These are phyloP conservation scores for Hymenoscyphus albidus DNA, from an alignment of 2,329 filamentous ascomycete genomes.

Conservation along the genomic window DNA sequence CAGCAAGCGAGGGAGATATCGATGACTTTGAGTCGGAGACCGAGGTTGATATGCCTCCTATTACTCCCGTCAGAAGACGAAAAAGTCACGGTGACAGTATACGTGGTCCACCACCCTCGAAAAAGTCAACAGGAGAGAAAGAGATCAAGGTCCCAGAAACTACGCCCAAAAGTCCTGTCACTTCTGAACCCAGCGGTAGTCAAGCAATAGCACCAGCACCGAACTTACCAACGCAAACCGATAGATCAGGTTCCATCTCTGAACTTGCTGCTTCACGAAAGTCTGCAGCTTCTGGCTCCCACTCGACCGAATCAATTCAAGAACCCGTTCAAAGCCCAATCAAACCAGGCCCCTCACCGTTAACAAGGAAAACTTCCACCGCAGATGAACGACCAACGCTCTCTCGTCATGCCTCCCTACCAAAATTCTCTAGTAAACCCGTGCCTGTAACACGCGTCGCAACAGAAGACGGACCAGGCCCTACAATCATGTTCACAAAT, in stretches of 20 bases:
- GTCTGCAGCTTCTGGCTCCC: neutral
- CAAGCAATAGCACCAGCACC: slow-evolving; percentile 13
- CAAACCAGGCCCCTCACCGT: slow-evolving; percentile 3
- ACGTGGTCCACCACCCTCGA: slow-evolving; percentile 32
- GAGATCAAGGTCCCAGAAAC: slow-evolving; percentile 28
- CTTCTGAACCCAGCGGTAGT: slow-evolving; percentile 2
- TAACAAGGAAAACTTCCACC: slow-evolving; percentile 10
- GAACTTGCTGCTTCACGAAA: slow-evolving; percentile 21
- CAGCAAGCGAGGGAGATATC: slow-evolving; percentile 42
- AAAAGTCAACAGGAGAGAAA: slow-evolving; percentile 32
- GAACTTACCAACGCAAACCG: slow-evolving; percentile 9
- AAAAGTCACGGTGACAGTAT: slow-evolving; percentile 43
- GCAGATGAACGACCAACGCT: slow-evolving; percentile 42
- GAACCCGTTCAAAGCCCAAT: slow-evolving; percentile 9
- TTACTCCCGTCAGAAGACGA: slow-evolving; percentile 30
- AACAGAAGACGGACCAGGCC: slow-evolving; percentile 59
- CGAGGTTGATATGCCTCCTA: slow-evolving; percentile 9
- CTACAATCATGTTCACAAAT: slow-evolving; percentile 72
- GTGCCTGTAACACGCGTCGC: slow-evolving; percentile 67
- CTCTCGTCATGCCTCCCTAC: slow-evolving; percentile 52
- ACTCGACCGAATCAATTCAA: slow-evolving; percentile 10
- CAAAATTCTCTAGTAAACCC: slow-evolving; percentile 68
- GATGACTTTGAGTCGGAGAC: slow-evolving; percentile 36
- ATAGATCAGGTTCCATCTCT: slow-evolving; percentile 19
- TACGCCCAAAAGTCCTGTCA: slow-evolving; percentile 12